phyloP scores from a whole-genome alignment of 305 asterid species.

The Fraxinus xanthoxyloides region DNA sequence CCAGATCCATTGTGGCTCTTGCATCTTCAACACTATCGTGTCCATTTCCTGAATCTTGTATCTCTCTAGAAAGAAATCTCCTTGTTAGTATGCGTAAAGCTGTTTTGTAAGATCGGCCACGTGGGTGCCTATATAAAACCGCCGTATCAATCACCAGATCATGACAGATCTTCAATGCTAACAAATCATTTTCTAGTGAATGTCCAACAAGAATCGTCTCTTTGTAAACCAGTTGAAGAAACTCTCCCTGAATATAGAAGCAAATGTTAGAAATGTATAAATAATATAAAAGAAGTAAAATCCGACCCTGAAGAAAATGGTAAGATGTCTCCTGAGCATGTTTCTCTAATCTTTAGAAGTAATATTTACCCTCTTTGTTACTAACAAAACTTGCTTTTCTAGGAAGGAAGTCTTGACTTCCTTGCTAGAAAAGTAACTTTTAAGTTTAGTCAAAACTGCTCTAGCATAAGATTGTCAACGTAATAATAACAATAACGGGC shows the following conservation, averaged over 20 bases:
- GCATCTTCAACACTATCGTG: slow-evolving; percentile 97
- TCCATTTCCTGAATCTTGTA: slow-evolving; percentile 86
- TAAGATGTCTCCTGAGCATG: background rate
- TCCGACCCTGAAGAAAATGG: background rate
- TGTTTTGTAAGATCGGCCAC: slow-evolving; percentile 73
- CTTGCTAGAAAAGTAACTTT: background rate
- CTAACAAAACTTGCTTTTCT: background rate
- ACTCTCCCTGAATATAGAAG: slow-evolving; percentile 61
- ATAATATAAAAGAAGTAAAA: slow-evolving; percentile 3
- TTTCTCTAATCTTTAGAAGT: background rate
- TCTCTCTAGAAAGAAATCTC: slow-evolving; percentile 72
- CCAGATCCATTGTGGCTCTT: slow-evolving; percentile 86
- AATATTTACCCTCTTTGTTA: background rate
- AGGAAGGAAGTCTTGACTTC: background rate
- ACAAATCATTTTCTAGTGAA: slow-evolving; percentile 90
- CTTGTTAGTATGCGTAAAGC: slow-evolving; percentile 84
- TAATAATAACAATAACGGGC: slow-evolving; percentile 3
- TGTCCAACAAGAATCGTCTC: slow-evolving; percentile 95
- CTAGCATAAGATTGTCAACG: background rate
- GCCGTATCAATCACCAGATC: slow-evolving; percentile 90
- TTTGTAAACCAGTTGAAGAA: slow-evolving; percentile 67
- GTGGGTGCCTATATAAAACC: slow-evolving; percentile 78
- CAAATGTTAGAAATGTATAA: slow-evolving; percentile 16
- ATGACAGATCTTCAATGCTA: slow-evolving; percentile 74
- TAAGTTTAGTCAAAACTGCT: background rate